Percentiles rank a stretch among this genome's conserved stretches.
These are phyloP conservation scores for Trametes meyenii DNA, from an alignment of 768 basidiomycete genomes.

Conservation along the genomic window DNA sequence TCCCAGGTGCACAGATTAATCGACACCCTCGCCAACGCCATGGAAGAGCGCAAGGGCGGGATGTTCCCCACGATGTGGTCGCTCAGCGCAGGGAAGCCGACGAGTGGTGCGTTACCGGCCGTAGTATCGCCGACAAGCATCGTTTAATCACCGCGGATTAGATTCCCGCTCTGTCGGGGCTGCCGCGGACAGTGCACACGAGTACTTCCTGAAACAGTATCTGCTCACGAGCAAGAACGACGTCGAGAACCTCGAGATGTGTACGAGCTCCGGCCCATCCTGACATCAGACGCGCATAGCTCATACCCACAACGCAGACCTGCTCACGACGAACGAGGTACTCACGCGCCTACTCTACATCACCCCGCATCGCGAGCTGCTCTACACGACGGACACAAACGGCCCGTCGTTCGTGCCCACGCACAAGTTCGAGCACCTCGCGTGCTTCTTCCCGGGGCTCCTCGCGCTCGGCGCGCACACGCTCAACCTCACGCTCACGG, in stretches of 20 bases:
- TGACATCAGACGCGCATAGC: not conserved
- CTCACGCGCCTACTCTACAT: constrained; percentile 68
- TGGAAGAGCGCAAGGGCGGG: constrained; percentile 52
- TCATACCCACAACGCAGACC: constrained; percentile 43
- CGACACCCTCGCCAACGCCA: constrained; percentile 46
- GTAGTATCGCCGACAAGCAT: not conserved
- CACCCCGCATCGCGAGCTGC: constrained; percentile 61
- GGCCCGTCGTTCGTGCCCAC: constrained; percentile 39
- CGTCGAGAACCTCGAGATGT: constrained; percentile 62
- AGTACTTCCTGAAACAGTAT: constrained; percentile 77
- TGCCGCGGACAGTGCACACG: constrained; percentile 73
- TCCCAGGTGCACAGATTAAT: constrained; percentile 53
- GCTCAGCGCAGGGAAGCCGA: constrained; percentile 47
- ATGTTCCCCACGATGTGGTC: constrained; percentile 70
- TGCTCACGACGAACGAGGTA: constrained; percentile 62
- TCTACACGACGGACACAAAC: constrained; percentile 65
- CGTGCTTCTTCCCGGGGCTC: constrained; percentile 78
- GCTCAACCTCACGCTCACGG: constrained; percentile 51
- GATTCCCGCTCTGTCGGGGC: constrained; percentile 58
- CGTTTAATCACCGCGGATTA: not conserved
- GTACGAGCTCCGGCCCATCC: constrained; percentile 42
- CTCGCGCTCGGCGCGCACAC: constrained; percentile 71
- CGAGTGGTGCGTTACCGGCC: constrained; percentile 45
- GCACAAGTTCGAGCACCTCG: constrained; percentile 69
- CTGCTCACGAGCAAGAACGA: constrained; percentile 67